Evolutionary conservation across 257 asterid species (phyloP), one percentile per base, ranked within the genome.

Genomic region (Jaltomata sinuosa): DNA sequence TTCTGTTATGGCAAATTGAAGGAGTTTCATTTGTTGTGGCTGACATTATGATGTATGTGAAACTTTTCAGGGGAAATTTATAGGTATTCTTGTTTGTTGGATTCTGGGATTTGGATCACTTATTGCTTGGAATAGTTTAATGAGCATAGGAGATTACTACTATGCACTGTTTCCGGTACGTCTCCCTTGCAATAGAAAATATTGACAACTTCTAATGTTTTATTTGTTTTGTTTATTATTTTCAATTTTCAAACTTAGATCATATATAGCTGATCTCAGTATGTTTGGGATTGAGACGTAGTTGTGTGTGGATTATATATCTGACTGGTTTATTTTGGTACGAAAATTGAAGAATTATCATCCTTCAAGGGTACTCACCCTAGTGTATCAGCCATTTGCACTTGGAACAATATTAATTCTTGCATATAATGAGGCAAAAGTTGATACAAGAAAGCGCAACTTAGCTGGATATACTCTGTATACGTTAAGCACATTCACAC

Each of bases 21-120:
- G 11, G 53, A n/a, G 53, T 71, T n/a, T n/a, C 12, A 25, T 0
- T n/a, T 72, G 54, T 6, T 72, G 12, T 40, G 21, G 8, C 34
- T 42, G 36, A 72, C 27, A 72, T 72, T 40, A 40, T 40, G 4
- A 72, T 71, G 55, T 72, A 12, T 12, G 32, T 22, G 21, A 72
- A n/a, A 40, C 11, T 84, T 84, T 86, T 29, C 92, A 95, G 99
- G 97, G 98, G 11, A 95, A 89, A 72, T 27, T 6, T 34, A 67
- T 18, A 65, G 99, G 94, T 83, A 86, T 87, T 59, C 42, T 91
- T 2, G 94, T 92, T 6, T 94, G 97, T 79, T 93, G 91, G 90
- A 90, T 95, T 90, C 94, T 95, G 32, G 99, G 99, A 52, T 80
- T 95, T 64, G 99, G 98, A 42, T 87, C 97, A n/a, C 97, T 94